Conservation (phyloP, 345 rosid species). For the Euphorbia peplus region DNA sequence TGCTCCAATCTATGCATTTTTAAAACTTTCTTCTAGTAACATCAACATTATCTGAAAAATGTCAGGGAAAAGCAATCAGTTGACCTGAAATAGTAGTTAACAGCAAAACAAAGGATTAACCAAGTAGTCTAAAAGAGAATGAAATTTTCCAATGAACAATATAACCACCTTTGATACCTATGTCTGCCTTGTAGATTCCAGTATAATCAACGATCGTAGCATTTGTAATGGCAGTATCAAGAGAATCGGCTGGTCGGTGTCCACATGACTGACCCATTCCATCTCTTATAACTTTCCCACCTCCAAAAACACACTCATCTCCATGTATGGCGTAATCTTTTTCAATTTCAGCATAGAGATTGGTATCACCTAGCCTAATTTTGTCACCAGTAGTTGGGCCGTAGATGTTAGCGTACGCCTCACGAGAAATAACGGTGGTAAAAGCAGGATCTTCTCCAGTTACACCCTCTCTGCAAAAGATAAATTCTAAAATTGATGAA, state of each 20-base stretch:
- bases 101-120: too few relatives aligned
- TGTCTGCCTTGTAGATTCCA: conserved; percentile 88
- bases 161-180: conserved; percentile 70
- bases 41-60: too few relatives aligned
- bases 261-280: conserved; percentile 92
- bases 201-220: conserved; percentile 78
- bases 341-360: conserved; percentile 86
- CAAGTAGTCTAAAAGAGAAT: too few relatives aligned
- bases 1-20: too few relatives aligned
- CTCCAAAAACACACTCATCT: conserved; percentile 97
- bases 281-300: conserved; percentile 96
- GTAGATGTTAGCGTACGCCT: conserved; percentile 82
- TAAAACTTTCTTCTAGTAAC: too few relatives aligned
- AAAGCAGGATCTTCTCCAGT: conserved; percentile 56
- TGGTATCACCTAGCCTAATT: conserved; percentile 79
- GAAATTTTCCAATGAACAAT: conserved; percentile 72
- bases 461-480: conserved; percentile 67
- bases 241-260: conserved; percentile 40
- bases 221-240: conserved; percentile 82
- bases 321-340: conserved; percentile 69
- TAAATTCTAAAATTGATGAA: conserved; percentile 8
- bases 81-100: too few relatives aligned
- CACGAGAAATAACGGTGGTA: conserved; percentile 46
- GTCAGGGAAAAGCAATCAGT: too few relatives aligned
- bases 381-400: conserved; percentile 97